A percentile compares a stretch with the other conserved stretches of the same genome.
phyloP scores from a whole-genome alignment of 495 filamentous ascomycete genomes.

The Annulohypoxylon stygium region DNA sequence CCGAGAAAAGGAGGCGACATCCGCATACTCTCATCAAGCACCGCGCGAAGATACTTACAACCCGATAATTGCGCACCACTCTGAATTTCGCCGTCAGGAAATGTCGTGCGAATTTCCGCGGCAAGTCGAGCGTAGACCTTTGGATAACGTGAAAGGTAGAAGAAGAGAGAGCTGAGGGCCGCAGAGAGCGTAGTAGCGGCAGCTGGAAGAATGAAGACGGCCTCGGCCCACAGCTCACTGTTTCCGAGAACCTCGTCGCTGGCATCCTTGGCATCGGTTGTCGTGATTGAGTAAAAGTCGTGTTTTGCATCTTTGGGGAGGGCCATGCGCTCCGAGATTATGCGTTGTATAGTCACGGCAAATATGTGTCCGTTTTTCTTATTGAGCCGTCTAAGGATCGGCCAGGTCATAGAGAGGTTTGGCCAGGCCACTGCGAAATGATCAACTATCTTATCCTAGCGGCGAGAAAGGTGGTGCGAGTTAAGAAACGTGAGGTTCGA shows the following conservation, averaged over 20 bases:
- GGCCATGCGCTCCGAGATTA: constrained; percentile 25
- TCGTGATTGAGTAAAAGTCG: constrained; percentile 53
- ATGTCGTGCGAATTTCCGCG: constrained; percentile 2
- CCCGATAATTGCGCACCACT: background rate
- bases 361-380: background rate
- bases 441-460: background rate
- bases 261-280: constrained; percentile 57
- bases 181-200: constrained; percentile 21
- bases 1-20: background rate
- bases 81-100: background rate
- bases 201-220: constrained; percentile 19
- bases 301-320: constrained; percentile 34
- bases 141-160: constrained; percentile 18
- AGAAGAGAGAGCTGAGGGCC: constrained; percentile 19
- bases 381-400: background rate
- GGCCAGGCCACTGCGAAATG: constrained; percentile 1
- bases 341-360: background rate
- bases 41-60: constrained; percentile 12
- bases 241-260: constrained; percentile 1
- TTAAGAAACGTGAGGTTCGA: background rate
- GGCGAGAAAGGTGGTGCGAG: background rate
- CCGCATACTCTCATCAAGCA: constrained; percentile 12
- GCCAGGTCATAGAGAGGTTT: background rate
- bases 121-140: background rate
- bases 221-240: constrained; percentile 21